phyloP scores from a whole-genome alignment of 371 early-diverging fungal species.

The Mortierella sp. region DNA sequence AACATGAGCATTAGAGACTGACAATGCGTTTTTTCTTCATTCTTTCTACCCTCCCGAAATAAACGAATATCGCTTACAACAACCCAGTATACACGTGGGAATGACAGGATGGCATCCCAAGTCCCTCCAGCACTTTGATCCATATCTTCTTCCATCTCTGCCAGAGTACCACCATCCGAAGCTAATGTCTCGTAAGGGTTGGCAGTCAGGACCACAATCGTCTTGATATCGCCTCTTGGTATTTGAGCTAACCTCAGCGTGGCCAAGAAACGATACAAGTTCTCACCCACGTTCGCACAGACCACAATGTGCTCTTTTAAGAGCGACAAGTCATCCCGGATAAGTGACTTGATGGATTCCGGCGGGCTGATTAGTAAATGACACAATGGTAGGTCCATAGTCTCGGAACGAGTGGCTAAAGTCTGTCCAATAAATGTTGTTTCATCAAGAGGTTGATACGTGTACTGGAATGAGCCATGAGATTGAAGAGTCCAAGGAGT shows the following conservation, averaged over 20 bases:
- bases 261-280: slow-evolving; percentile 43
- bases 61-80: slow-evolving; percentile 52
- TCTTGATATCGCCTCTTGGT: slow-evolving; percentile 35
- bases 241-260: slow-evolving; percentile 49
- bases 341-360: slow-evolving; percentile 26
- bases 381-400: slow-evolving; percentile 59
- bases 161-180: slow-evolving; percentile 5
- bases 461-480: slow-evolving; percentile 5
- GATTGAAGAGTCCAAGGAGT: too few relatives aligned
- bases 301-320: slow-evolving; percentile 42
- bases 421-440: slow-evolving; percentile 53
- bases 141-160: slow-evolving; percentile 9
- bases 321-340: slow-evolving; percentile 37
- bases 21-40: neutral
- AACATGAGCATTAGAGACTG: neutral
- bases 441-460: slow-evolving; percentile 36
- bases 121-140: slow-evolving; percentile 1
- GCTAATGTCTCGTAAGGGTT: slow-evolving; percentile 27
- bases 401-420: slow-evolving; percentile 43
- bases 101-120: slow-evolving; percentile 59
- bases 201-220: slow-evolving; percentile 44
- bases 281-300: slow-evolving; percentile 34
- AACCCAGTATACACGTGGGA: slow-evolving; percentile 69
- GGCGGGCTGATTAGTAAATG: slow-evolving; percentile 62
- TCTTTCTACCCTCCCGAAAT: neutral